Percentiles rank a stretch among this genome's conserved stretches.
These are phyloP conservation scores for Phoma sp. DNA, from an alignment of 2,329 filamentous ascomycete genomes.

Conservation along the genomic window DNA sequence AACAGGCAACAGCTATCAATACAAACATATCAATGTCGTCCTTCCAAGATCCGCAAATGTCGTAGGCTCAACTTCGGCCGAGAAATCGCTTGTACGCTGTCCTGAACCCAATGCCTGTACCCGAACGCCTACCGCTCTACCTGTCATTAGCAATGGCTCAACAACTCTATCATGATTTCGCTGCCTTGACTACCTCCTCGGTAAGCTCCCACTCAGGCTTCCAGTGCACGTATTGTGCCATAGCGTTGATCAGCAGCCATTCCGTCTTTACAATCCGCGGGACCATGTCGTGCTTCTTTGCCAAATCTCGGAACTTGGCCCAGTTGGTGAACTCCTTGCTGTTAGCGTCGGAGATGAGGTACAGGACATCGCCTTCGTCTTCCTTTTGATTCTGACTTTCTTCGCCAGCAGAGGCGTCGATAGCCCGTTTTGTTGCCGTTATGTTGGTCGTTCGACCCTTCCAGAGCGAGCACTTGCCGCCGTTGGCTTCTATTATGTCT, in stretches of 20 bases:
- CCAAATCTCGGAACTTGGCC: slow-evolving; percentile 81
- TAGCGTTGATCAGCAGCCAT: slow-evolving; percentile 88
- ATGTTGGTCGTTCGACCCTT: slow-evolving; percentile 75
- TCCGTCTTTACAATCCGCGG: slow-evolving; percentile 83
- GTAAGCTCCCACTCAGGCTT: slow-evolving; percentile 44
- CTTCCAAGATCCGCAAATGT: slow-evolving; percentile 6
- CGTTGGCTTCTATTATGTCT: slow-evolving; percentile 86
- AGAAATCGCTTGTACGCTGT: slow-evolving; percentile 22
- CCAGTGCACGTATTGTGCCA: slow-evolving; percentile 77
- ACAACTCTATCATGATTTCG: slow-evolving; percentile 20
- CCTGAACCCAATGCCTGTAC: slow-evolving; percentile 17
- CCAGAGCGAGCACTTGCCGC: slow-evolving; percentile 81
- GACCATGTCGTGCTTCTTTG: slow-evolving; percentile 76
- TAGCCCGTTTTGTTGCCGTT: slow-evolving; percentile 54
- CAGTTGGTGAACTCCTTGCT: slow-evolving; percentile 77
- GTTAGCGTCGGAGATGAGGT: slow-evolving; percentile 74
- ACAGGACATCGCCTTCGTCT: slow-evolving; percentile 64
- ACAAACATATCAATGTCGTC: slow-evolving; percentile 4
- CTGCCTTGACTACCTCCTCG: slow-evolving; percentile 40
- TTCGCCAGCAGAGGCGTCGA: slow-evolving; percentile 34
- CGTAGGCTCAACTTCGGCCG: slow-evolving; percentile 1
- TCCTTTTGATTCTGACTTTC: slow-evolving; percentile 69
- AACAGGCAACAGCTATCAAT: background rate
- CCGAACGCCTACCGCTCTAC: slow-evolving; percentile 29
- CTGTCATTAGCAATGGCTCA: slow-evolving; percentile 13